Evolutionary conservation across 345 rosid genomes (phyloP).

Genomic region (Eucalyptus decipiens): DNA sequence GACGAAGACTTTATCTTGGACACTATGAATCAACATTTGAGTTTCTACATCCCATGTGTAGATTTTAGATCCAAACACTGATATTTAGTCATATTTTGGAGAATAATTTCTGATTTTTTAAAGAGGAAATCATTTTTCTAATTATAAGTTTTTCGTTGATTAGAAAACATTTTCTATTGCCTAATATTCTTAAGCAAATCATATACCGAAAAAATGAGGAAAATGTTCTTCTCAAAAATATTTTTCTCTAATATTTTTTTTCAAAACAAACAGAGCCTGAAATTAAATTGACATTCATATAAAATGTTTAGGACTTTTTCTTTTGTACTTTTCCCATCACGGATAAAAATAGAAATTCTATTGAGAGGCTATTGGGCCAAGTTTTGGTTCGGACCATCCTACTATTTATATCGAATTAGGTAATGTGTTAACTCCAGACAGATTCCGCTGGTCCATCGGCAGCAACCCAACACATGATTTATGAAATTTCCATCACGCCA

Average conservation of each 20-base stretch:
- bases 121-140: too few species aligned
- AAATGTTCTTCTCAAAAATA: accelerated
- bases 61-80: accelerated
- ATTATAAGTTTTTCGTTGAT: too few species aligned
- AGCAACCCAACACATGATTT: neutral
- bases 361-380: neutral
- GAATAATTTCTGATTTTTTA: too few species aligned
- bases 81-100: too few species aligned
- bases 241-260: too few species aligned
- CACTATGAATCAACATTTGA: accelerated
- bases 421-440: neutral
- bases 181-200: accelerated
- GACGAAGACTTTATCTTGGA: neutral
- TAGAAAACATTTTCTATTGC: too few species aligned
- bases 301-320: neutral
- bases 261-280: neutral
- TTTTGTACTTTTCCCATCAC: neutral
- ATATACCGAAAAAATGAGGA: accelerated
- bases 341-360: neutral
- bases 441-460: neutral
- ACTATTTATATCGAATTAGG: neutral
- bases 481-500: neutral
- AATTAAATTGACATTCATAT: neutral
- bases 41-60: neutral
- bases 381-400: neutral